Evolutionary conservation across 177 flowering plant species (phyloP).

Genomic region (Vitis hybrid): DNA sequence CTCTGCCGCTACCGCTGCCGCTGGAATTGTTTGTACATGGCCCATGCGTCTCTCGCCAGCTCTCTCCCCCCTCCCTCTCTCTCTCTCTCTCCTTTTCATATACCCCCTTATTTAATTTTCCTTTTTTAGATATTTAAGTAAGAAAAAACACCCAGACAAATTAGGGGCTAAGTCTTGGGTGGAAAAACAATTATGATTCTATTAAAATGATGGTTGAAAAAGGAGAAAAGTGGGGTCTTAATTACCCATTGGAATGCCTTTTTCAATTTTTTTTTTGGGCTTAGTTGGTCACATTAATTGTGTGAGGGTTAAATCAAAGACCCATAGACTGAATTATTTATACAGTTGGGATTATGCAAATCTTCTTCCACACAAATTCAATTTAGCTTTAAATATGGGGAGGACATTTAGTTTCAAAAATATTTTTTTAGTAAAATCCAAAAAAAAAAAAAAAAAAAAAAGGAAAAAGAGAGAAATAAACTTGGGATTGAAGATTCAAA

Average conservation of each 20-base stretch:
- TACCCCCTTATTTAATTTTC: not conserved
- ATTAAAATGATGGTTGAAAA: not conserved
- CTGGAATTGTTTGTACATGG: slow-evolving; percentile 31
- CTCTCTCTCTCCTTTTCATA: not conserved
- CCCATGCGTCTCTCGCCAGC: slow-evolving; percentile 38
- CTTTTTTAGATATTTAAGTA: too few relatives aligned
- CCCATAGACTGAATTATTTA: too few relatives aligned
- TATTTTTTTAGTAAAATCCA: not conserved
- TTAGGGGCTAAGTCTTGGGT: not conserved
- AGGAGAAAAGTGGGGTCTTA: too few relatives aligned
- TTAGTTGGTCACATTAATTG: too few relatives aligned
- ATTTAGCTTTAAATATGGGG: too few relatives aligned
- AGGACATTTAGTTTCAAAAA: not conserved
- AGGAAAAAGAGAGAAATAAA: slow-evolving; percentile 2
- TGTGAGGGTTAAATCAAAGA: too few relatives aligned
- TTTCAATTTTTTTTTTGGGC: too few relatives aligned
- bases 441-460: too few relatives aligned
- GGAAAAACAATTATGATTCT: not conserved
- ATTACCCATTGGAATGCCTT: too few relatives aligned
- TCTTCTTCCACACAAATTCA: too few relatives aligned
- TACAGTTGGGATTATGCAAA: too few relatives aligned
- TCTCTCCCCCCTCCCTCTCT: not conserved
- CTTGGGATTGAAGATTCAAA: slow-evolving; percentile 39
- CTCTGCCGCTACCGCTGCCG: slow-evolving; percentile 39
- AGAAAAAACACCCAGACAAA: too few relatives aligned